Evolutionary conservation across 176 grass and related monocot genomes (phyloP).

Genomic region (Musa acuminata): DNA sequence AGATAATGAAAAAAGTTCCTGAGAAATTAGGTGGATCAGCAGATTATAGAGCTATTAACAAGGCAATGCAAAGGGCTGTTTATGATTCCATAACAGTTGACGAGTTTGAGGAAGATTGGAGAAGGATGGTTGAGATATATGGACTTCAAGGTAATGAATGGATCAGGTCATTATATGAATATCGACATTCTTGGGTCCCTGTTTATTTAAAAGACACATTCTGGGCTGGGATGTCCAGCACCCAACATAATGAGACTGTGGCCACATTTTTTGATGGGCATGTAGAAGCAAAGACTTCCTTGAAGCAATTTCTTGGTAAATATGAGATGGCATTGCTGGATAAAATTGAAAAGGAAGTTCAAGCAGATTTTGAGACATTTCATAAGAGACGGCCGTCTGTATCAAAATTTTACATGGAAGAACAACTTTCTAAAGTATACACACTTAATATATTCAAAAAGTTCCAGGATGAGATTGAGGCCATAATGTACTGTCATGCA

Average conservation of each 20-base stretch:
- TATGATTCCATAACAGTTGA: conserved; percentile 70
- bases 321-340: conserved; percentile 77
- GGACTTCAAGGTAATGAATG: conserved; percentile 76
- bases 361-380: conserved; percentile 98
- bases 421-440: conserved; percentile 90
- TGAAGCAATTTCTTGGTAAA: conserved; percentile 88
- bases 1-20: conserved; percentile 71
- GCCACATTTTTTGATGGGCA: conserved; percentile 85
- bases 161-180: conserved; percentile 81
- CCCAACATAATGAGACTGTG: conserved; percentile 57
- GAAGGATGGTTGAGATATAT: conserved; percentile 47
- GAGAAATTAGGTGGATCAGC: conserved; percentile 64
- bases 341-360: conserved; percentile 87
- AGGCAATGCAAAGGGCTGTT: conserved; percentile 77
- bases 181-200: conserved; percentile 66
- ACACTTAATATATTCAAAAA: conserved; percentile 96
- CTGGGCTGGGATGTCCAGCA: conserved; percentile 92
- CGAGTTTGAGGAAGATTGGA: conserved; percentile 86
- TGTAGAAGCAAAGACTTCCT: conserved; percentile 72
- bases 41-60: conserved; percentile 71
- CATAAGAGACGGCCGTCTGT: conserved; percentile 82
- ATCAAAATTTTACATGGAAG: conserved; percentile 97
- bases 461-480: conserved; percentile 96
- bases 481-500: conserved; percentile 98
- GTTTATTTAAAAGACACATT: conserved; percentile 81